Percentiles rank a stretch among this genome's conserved stretches.
Evolutionary conservation across 2,329 filamentous ascomycete species (phyloP).

Genomic region (Aspergillus bombycis): DNA sequence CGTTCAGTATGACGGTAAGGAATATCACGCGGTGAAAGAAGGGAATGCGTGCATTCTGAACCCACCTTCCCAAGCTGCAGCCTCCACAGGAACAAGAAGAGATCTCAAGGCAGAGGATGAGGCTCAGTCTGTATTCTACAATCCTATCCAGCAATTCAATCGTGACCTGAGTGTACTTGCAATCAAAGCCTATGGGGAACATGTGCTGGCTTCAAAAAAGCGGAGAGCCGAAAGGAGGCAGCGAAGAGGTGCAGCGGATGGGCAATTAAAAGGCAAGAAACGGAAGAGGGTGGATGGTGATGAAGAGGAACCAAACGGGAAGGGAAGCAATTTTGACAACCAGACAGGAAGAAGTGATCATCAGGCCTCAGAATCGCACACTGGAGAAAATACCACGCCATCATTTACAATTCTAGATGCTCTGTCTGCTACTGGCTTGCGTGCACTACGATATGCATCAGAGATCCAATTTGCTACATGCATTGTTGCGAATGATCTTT

Average conservation of each 20-base stretch:
- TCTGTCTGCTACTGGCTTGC: conserved; percentile 87
- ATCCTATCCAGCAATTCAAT: conserved; percentile 98
- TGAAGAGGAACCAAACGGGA: conserved; percentile 23
- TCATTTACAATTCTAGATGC: conserved; percentile 89
- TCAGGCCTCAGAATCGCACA: conserved; percentile 10
- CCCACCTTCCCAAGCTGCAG: conserved; percentile 53
- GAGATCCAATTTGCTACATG: conserved; percentile 84
- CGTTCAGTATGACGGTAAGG: conserved; percentile 52
- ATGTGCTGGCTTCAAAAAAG: conserved; percentile 58
- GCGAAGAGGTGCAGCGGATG: conserved; percentile 36
- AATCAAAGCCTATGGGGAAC: conserved; percentile 84
- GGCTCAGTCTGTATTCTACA: conserved; percentile 89
- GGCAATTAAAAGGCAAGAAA: conserved; percentile 41
- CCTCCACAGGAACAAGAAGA: conserved; percentile 47
- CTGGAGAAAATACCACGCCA: conserved; percentile 40
- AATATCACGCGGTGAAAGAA: conserved; percentile 66
- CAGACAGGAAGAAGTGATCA: conserved; percentile 18
- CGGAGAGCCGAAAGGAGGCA: conserved; percentile 49
- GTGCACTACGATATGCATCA: conserved; percentile 86
- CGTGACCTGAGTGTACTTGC: conserved; percentile 90
- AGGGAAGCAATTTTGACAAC: conserved; percentile 24
- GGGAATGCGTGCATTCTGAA: conserved; percentile 70
- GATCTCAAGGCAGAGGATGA: conserved; percentile 58
- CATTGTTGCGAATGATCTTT: conserved; percentile 88
- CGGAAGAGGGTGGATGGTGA: conserved; percentile 40